Base-by-base conservation (phyloP, 257 asterid species). In the Cruciata laevipes region DNA sequence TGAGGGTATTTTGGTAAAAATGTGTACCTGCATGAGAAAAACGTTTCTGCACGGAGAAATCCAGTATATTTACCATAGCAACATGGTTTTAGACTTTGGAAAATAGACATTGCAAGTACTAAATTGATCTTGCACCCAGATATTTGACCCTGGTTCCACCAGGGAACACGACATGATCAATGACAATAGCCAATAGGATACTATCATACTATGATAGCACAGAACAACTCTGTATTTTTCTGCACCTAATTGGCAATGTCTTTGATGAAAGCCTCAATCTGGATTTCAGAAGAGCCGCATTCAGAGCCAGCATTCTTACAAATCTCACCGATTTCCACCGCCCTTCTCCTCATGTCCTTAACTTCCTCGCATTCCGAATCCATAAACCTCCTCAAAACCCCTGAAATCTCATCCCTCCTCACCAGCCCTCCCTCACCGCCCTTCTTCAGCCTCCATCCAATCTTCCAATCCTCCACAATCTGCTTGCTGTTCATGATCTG, bases 401-500 rank as follows among this genome's bases (percentile, higher is more conserved):
- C 64, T 0, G 61, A 65, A 66, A 85, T 79, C 30, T 83, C 68
- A 24, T 57, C 77, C 63, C 74, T 65, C 64, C 14, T 73, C 60
- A 62, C 79, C 81, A 80, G 70, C 2, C 61, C 5, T 17, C 27
- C 64, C 0, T 76, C 74, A 8, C 38, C 18, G 8, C 57, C 81
- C 20, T 74, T 61, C 81, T 76, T 71, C 57, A 89, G 70, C 77
- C 79, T 81, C 87, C 81, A 62, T 5, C 94, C 96, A 1, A 77
- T 75, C 69, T 59, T 72, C 95, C 91, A 86, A 20, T 81, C 89
- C 27, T 83, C 80, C 17, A 83, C 89, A 3, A 86, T 73, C n/a
- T 67, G 76, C 79, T 85, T 86, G 9, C 88, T 83, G 60, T 86
- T 77, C 0, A 80, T 33, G 23, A 31, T 6, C 25, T 89, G 95